A percentile compares a stretch with the other conserved stretches of the same genome.
These are phyloP conservation scores for Boletus mariae DNA, from an alignment of 1,284 basidiomycete species.

Conservation along the genomic window DNA sequence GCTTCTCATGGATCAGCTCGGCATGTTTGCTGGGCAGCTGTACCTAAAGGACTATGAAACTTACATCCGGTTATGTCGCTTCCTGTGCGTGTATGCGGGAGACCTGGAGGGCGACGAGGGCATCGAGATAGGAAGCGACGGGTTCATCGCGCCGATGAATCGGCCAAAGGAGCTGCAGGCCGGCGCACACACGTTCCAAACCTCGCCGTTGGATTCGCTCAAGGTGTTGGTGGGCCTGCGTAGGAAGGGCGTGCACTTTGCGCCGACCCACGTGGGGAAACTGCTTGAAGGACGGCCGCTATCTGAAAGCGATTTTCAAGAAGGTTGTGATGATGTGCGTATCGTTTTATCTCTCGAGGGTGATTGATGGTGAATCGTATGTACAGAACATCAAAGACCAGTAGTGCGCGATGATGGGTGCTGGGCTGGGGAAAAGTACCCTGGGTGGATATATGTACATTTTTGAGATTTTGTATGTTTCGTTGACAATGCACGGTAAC, in stretches of 20 bases:
- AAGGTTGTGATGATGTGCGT: conserved; percentile 6
- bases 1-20: conserved; percentile 35
- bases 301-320: conserved; percentile 24
- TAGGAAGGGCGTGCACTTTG: conserved; percentile 41
- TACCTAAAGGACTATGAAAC: neutral
- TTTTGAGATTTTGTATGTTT: too few relatives aligned
- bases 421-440: too few relatives aligned
- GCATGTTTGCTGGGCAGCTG: conserved; percentile 35
- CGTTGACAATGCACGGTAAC: too few relatives aligned
- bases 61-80: neutral
- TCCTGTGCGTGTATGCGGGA: neutral
- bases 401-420: too few relatives aligned
- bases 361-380: neutral
- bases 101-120: neutral
- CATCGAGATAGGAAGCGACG: neutral
- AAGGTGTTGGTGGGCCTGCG: conserved; percentile 32
- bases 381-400: too few relatives aligned
- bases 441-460: too few relatives aligned
- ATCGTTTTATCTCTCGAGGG: neutral
- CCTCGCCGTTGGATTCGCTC: neutral
- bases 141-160: neutral
- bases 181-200: neutral
- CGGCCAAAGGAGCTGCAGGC: neutral
- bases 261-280: conserved; percentile 41
- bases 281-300: conserved; percentile 36